Conservation (phyloP, 768 basidiomycete genomes). For the Lactifluus pinguis region DNA sequence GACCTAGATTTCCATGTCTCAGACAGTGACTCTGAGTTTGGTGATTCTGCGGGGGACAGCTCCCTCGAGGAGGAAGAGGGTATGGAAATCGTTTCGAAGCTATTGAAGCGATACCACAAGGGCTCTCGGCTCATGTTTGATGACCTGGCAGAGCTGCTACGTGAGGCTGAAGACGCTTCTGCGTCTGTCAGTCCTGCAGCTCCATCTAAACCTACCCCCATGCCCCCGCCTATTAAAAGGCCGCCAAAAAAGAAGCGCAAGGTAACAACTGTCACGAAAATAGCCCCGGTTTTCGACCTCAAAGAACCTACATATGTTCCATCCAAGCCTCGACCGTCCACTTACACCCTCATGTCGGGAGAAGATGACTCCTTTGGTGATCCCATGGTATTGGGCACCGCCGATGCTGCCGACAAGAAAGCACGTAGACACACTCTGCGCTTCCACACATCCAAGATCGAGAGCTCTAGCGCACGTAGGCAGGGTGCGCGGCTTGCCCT, state of each 20-base stretch:
- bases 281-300: constrained; percentile 58
- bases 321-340: constrained; percentile 12
- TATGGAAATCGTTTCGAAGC: constrained; percentile 37
- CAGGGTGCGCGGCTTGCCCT: constrained; percentile 62
- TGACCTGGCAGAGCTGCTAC: constrained; percentile 14
- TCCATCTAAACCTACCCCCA: constrained; percentile 18
- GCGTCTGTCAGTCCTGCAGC: constrained; percentile 7
- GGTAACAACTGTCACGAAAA: constrained; percentile 30
- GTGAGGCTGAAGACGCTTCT: constrained; percentile 19
- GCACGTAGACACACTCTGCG: constrained; percentile 75
- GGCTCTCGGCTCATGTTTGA: constrained; percentile 5
- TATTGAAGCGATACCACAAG: constrained; percentile 8
- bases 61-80: constrained; percentile 32
- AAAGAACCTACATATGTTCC: constrained; percentile 65
- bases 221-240: constrained; percentile 13
- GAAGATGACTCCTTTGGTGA: constrained; percentile 62
- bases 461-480: constrained; percentile 66
- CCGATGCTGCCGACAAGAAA: constrained; percentile 77
- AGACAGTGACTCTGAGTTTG: constrained; percentile 30
- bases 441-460: constrained; percentile 92
- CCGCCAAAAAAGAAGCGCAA: constrained; percentile 55
- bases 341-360: constrained; percentile 18
- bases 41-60: constrained; percentile 36
- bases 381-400: constrained; percentile 50
- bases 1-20: constrained; percentile 66